These are phyloP conservation scores for Coemansia sp. DNA, from an alignment of 192 early-diverging fungal genomes.

Conservation along the genomic window DNA sequence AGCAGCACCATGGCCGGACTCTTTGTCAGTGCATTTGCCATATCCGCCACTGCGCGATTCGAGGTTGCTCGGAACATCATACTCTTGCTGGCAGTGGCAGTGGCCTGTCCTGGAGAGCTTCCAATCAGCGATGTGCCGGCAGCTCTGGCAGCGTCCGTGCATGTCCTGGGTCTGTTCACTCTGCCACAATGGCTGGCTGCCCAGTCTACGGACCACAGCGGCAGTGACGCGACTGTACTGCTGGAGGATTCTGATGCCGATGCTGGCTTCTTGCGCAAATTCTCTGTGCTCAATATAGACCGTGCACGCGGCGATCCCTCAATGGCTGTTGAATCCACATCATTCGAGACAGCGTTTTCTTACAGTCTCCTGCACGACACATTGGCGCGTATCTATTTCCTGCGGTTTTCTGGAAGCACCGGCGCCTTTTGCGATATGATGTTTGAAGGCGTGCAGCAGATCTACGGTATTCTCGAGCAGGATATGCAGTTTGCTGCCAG, in stretches of 20 bases:
- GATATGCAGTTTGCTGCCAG: constrained; percentile 25
- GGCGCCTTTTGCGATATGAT: constrained; percentile 45
- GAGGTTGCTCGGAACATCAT: constrained; percentile 26
- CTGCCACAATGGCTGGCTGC: constrained; percentile 34
- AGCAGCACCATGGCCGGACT: constrained; percentile 47
- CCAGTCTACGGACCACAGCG: constrained; percentile 19
- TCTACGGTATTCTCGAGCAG: constrained; percentile 18
- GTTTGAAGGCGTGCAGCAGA: constrained; percentile 28
- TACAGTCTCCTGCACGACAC: constrained; percentile 46
- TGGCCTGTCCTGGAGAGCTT: neutral
- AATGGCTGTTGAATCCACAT: neutral
- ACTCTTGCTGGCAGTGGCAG: constrained; percentile 16
- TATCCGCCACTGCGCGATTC: constrained; percentile 21
- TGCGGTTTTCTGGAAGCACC: constrained; percentile 24
- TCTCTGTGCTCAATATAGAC: constrained; percentile 48
- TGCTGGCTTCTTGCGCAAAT: constrained; percentile 33
- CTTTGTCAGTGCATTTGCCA: constrained; percentile 27
- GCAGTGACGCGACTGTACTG: constrained; percentile 5
- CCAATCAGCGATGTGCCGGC: constrained; percentile 9
- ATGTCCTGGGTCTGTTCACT: constrained; percentile 17
- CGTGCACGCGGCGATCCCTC: constrained; percentile 8
- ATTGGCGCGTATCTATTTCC: constrained; percentile 9
- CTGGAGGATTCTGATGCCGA: neutral
- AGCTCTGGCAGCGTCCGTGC: constrained; percentile 14
- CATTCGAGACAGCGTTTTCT: too few species aligned